A percentile compares a stretch with the other conserved stretches of the same genome.
These are phyloP conservation scores for Filobasidium wieringae DNA, from an alignment of 768 basidiomycete genomes.

Conservation along the genomic window DNA sequence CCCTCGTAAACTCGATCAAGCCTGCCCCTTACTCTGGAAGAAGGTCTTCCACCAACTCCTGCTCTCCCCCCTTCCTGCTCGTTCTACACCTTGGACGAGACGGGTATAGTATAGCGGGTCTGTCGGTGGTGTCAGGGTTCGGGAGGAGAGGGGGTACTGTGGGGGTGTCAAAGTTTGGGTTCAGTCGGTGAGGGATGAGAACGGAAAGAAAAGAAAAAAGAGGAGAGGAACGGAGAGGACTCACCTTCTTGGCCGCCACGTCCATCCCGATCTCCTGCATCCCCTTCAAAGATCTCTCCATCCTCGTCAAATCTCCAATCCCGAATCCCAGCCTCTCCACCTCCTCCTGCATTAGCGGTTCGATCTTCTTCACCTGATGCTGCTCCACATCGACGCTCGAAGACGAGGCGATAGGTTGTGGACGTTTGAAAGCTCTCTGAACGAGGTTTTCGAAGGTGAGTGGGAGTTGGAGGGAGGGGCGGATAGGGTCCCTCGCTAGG, in stretches of 20 bases:
- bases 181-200: background rate
- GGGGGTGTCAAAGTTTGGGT: background rate
- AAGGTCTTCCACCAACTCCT: conserved; percentile 35
- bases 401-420: background rate
- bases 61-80: conserved; percentile 24
- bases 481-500: conserved; percentile 30
- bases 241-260: conserved; percentile 9
- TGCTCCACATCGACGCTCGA: background rate
- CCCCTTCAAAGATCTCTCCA: conserved; percentile 7
- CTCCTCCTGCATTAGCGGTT: background rate
- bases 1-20: too few species aligned
- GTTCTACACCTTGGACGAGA: conserved; percentile 29
- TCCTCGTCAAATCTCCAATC: background rate
- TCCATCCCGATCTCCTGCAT: conserved; percentile 8
- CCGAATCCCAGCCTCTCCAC: background rate
- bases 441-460: conserved; percentile 28
- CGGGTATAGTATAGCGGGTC: conserved; percentile 33
- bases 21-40: conserved; percentile 35
- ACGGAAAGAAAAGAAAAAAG: background rate
- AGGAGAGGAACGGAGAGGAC: too few species aligned
- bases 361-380: too few species aligned
- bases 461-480: conserved; percentile 26
- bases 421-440: conserved; percentile 10
- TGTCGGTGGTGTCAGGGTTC: conserved; percentile 25
- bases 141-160: conserved; percentile 26